Evolutionary conservation across 192 early-diverging fungal genomes (phyloP).

Genomic region (Podila minutissima): DNA sequence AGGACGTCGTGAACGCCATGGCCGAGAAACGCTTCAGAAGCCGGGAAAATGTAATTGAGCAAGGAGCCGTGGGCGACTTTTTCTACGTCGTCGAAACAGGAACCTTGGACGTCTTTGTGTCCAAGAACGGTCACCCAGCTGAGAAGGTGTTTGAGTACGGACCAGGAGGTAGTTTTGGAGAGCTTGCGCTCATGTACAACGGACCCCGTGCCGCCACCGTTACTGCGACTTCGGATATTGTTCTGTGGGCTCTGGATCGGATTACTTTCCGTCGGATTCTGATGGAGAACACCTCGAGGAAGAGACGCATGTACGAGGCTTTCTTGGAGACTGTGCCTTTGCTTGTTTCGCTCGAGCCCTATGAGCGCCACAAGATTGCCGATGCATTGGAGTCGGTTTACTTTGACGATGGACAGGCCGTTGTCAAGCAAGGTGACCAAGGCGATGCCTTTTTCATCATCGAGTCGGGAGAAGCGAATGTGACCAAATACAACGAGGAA

Average conservation of each 20-base stretch:
- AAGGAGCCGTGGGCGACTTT: constrained; percentile 97
- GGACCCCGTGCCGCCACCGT: constrained; percentile 98
- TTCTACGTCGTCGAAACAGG: constrained; percentile 98
- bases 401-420: constrained; percentile 84
- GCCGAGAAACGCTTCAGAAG: constrained; percentile 81
- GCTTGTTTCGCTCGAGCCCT: constrained; percentile 91
- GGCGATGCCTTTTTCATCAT: constrained; percentile 97
- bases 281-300: constrained; percentile 97
- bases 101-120: constrained; percentile 90
- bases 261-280: constrained; percentile 96
- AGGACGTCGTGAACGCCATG: constrained; percentile 97
- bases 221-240: constrained; percentile 79
- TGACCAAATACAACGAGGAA: constrained; percentile 82
- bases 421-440: constrained; percentile 92
- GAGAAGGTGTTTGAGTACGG: constrained; percentile 84
- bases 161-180: constrained; percentile 94
- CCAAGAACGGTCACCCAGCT: constrained; percentile 70
- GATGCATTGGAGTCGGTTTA: constrained; percentile 94
- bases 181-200: constrained; percentile 99
- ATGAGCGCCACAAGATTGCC: constrained; percentile 99
- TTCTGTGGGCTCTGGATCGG: constrained; percentile 98
- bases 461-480: constrained; percentile 88
- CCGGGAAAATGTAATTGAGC: constrained; percentile 86
- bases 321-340: constrained; percentile 96
- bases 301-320: constrained; percentile 95